phyloP scores from a whole-genome alignment of 805 yeast genomes.

The Suhomyces tanzawaensis region DNA sequence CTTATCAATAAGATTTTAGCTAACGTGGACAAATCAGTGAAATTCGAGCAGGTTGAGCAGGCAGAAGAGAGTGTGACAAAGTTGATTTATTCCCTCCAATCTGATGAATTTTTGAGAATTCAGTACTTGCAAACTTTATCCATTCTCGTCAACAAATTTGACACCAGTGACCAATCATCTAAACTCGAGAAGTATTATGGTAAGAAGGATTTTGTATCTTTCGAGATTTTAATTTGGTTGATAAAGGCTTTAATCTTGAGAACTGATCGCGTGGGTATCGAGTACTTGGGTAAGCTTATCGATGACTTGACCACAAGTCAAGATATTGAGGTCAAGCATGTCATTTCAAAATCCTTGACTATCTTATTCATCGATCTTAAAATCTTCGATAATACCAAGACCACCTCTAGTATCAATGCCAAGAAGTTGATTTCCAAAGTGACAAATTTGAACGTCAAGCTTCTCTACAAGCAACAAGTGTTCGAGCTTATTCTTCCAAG shows the following conservation, averaged over 20 bases:
- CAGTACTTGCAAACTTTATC: constrained; percentile 57
- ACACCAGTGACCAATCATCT: neutral
- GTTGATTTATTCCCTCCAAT: constrained; percentile 10
- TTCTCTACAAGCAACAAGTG: constrained; percentile 77
- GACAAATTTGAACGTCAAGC: constrained; percentile 55
- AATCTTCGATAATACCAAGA: constrained; percentile 47
- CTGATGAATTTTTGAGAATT: constrained; percentile 39
- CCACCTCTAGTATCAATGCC: constrained; percentile 15
- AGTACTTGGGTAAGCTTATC: constrained; percentile 20
- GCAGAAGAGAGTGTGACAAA: constrained; percentile 10
- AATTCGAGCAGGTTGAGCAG: constrained; percentile 3
- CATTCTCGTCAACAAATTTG: constrained; percentile 49
- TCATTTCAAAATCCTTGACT: constrained; percentile 54
- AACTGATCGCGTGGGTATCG: constrained; percentile 41
- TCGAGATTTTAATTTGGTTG: constrained; percentile 69
- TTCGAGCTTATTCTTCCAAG: constrained; percentile 60
- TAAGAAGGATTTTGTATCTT: constrained; percentile 9
- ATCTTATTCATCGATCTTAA: constrained; percentile 67
- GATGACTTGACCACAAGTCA: constrained; percentile 29
- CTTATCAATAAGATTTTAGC: constrained; percentile 45
- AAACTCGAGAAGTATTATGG: neutral
- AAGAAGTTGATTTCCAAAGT: constrained; percentile 41
- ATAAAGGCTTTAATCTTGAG: constrained; percentile 66
- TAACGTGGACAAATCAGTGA: constrained; percentile 46
- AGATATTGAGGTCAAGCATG: constrained; percentile 17